These are phyloP conservation scores for Heimioporus sp. DNA, from an alignment of 768 basidiomycete species.

Conservation along the genomic window DNA sequence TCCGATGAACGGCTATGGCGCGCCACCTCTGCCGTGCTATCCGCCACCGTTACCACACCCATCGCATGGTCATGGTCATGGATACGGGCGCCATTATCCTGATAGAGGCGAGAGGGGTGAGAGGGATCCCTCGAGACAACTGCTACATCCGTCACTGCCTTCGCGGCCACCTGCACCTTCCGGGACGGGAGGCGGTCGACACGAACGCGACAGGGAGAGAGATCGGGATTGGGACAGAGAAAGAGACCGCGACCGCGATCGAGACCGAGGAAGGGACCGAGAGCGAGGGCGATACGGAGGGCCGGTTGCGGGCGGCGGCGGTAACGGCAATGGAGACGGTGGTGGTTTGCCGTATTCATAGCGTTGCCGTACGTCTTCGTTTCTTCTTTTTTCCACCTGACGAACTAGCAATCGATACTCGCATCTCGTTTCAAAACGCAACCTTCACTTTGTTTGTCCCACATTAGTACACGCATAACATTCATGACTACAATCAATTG, in stretches of 20 bases:
- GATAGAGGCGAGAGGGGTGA: constrained; percentile 18
- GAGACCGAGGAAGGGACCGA: constrained; percentile 16
- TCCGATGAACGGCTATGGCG: constrained; percentile 17
- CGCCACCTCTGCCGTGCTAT: constrained; percentile 10
- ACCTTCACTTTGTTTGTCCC: constrained; percentile 7
- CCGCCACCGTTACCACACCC: constrained; percentile 17
- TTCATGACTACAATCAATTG: constrained; percentile 16
- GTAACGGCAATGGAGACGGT: constrained; percentile 10
- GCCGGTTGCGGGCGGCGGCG: constrained; percentile 1
- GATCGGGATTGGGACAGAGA: constrained; percentile 9
- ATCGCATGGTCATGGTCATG: constrained; percentile 9
- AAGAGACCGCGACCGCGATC: constrained; percentile 1
- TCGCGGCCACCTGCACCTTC: constrained; percentile 13
- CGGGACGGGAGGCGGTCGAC: constrained; percentile 13
- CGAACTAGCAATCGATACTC: background rate
- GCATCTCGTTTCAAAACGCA: constrained; percentile 8
- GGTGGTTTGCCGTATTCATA: constrained; percentile 32
- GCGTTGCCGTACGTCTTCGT: background rate
- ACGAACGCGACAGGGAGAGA: constrained; percentile 17
- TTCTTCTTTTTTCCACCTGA: background rate
- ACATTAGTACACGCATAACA: constrained; percentile 18
- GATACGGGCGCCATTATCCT: constrained; percentile 9
- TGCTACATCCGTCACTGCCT: constrained; percentile 20
- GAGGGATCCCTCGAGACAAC: constrained; percentile 2
- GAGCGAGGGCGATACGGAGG: constrained; percentile 19